Percentiles rank a stretch among this genome's conserved stretches.
phyloP scores from a whole-genome alignment of 1,139 yeast genomes.

The Kluyveromyces sp. region DNA sequence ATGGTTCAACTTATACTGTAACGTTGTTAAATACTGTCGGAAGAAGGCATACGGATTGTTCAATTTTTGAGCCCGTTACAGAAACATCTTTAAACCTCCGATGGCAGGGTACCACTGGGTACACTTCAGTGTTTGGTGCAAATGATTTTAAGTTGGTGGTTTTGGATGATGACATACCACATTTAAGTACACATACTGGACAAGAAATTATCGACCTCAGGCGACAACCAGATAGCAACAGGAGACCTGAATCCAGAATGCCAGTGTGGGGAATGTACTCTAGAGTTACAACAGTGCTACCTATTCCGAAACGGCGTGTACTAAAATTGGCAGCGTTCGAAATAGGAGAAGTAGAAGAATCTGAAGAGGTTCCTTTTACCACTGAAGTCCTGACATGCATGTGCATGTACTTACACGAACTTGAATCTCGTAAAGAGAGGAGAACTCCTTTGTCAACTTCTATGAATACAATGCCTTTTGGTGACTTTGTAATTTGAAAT shows the following conservation, averaged over 20 bases:
- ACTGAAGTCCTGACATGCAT: slow-evolving; percentile 31
- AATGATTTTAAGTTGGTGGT: slow-evolving; percentile 24
- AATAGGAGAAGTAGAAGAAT: slow-evolving; percentile 20
- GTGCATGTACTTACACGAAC: slow-evolving; percentile 30
- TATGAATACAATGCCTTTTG: neutral
- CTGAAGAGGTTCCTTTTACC: slow-evolving; percentile 24
- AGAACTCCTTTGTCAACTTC: slow-evolving; percentile 6
- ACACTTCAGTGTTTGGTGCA: slow-evolving; percentile 28
- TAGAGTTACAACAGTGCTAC: slow-evolving; percentile 22
- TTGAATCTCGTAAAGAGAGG: slow-evolving; percentile 27
- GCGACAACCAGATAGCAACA: neutral
- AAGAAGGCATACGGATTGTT: slow-evolving; percentile 23
- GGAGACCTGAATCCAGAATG: slow-evolving; percentile 19
- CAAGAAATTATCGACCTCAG: slow-evolving; percentile 10
- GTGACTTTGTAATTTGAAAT: neutral
- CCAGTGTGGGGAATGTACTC: slow-evolving; percentile 28
- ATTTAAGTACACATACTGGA: slow-evolving; percentile 19
- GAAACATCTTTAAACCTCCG: slow-evolving; percentile 15
- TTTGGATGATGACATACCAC: slow-evolving; percentile 28
- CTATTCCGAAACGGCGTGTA: slow-evolving; percentile 27
- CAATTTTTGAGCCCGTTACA: slow-evolving; percentile 10
- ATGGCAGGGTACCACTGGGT: slow-evolving; percentile 29
- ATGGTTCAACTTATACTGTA: slow-evolving; percentile 7
- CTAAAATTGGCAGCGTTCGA: slow-evolving; percentile 28
- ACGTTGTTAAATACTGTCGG: slow-evolving; percentile 18